These are phyloP conservation scores for Cyclotella atomus DNA, from an alignment of 108 stramenopile species.

Conservation along the genomic window DNA sequence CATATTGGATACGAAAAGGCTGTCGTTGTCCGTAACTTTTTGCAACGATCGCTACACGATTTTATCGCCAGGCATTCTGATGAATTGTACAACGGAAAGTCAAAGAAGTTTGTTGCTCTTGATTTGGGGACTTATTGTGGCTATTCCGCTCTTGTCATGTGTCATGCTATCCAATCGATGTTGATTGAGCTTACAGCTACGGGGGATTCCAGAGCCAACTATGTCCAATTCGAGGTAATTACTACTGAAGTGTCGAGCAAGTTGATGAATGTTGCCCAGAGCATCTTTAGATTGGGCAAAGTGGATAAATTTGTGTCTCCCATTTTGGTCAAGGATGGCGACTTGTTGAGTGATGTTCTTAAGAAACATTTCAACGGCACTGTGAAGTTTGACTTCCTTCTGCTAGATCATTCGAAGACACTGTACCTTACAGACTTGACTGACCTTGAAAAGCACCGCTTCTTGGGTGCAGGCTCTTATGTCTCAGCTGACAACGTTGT, in stretches of 20 bases:
- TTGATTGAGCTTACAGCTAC: not conserved
- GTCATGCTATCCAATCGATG: conserved; percentile 24
- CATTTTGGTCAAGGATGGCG: conserved; percentile 29
- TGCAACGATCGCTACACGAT: conserved; percentile 17
- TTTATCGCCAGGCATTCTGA: conserved; percentile 14
- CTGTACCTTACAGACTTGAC: conserved; percentile 75
- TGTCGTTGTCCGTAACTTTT: conserved; percentile 40
- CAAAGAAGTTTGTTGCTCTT: conserved; percentile 50
- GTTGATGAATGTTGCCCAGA: conserved; percentile 33
- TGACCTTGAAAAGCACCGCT: conserved; percentile 49
- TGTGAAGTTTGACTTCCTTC: conserved; percentile 65
- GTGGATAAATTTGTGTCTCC: conserved; percentile 39
- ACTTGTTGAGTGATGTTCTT: not conserved
- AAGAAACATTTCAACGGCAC: conserved; percentile 1
- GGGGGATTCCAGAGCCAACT: conserved; percentile 2
- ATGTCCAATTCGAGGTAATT: conserved; percentile 31
- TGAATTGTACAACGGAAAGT: not conserved
- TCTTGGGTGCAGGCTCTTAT: conserved; percentile 51
- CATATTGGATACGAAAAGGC: conserved; percentile 86
- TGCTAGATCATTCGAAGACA: conserved; percentile 90
- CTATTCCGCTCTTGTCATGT: conserved; percentile 73
- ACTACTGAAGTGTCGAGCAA: conserved; percentile 40
- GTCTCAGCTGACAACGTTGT: conserved; percentile 92
- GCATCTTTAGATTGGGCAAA: conserved; percentile 35
- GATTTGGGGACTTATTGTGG: conserved; percentile 93